A percentile compares a stretch with the other conserved stretches of the same genome.
phyloP scores from a whole-genome alignment of 1,284 basidiomycete species.

The Ustilago loliicola region DNA sequence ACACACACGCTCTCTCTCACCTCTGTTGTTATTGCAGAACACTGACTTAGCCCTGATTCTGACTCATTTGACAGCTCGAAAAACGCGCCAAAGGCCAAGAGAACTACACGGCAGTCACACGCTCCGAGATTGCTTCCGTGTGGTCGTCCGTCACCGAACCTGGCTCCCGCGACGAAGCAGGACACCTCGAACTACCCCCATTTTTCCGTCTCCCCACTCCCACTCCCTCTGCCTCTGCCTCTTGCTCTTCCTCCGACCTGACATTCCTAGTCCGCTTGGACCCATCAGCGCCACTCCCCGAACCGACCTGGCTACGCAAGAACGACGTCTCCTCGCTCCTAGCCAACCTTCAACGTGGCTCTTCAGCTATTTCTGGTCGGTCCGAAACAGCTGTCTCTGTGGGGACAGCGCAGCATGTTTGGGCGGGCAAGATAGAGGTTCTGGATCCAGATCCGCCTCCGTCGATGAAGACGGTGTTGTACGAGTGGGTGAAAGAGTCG shows the following conservation, averaged over 20 bases:
- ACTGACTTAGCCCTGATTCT: not conserved
- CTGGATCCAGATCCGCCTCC: conserved; percentile 96
- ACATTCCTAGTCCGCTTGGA: conserved; percentile 75
- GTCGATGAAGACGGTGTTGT: conserved; percentile 88
- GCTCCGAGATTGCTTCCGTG: conserved; percentile 32
- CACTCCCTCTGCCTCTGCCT: too few species aligned
- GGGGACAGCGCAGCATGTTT: conserved; percentile 72
- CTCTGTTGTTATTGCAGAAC: too few species aligned
- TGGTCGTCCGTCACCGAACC: conserved; percentile 21
- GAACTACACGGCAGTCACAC: conserved; percentile 46
- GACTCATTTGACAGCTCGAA: conserved; percentile 37
- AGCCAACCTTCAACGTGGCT: conserved; percentile 83
- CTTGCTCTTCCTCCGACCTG: conserved; percentile 14
- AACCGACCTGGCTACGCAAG: conserved; percentile 94
- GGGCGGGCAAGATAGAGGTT: conserved; percentile 92
- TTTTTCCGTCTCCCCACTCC: conserved; percentile 35
- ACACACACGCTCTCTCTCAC: not conserved
- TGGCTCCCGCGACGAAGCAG: not conserved
- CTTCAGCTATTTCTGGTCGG: conserved; percentile 75
- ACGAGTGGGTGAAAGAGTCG: conserved; percentile 86
- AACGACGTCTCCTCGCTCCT: conserved; percentile 94
- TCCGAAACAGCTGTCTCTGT: conserved; percentile 70
- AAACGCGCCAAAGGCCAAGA: conserved; percentile 40
- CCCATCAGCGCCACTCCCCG: conserved; percentile 81
- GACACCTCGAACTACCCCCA: conserved; percentile 37